Percentiles rank a stretch among this genome's conserved stretches.
These are phyloP conservation scores for Hypoxylon fragiforme DNA, from an alignment of 495 filamentous ascomycete genomes.

Conservation along the genomic window DNA sequence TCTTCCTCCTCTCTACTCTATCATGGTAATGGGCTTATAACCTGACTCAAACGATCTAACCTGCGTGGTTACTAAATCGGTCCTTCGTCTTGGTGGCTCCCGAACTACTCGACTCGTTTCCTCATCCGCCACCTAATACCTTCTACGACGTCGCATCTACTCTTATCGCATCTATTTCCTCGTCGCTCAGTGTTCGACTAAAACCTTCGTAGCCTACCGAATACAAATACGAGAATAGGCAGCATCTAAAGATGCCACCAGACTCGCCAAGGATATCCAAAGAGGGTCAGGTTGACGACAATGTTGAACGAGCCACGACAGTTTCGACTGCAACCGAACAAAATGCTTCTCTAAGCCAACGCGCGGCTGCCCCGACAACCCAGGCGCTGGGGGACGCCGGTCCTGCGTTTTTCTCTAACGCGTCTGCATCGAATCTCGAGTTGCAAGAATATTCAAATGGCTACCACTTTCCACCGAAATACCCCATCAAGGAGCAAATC, in stretches of 20 bases:
- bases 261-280: conserved; percentile 28
- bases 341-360: conserved; percentile 25
- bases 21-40: neutral
- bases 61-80: neutral
- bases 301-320: conserved; percentile 26
- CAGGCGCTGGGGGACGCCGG: conserved; percentile 16
- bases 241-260: conserved; percentile 24
- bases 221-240: conserved; percentile 1
- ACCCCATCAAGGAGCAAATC: conserved; percentile 62
- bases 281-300: conserved; percentile 21
- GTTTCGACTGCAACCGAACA: conserved; percentile 27
- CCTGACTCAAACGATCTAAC: neutral
- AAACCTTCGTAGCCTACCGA: conserved; percentile 1
- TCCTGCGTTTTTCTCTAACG: conserved; percentile 17
- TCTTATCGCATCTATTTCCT: neutral
- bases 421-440: conserved; percentile 20
- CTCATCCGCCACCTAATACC: neutral
- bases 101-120: too few species aligned
- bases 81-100: neutral
- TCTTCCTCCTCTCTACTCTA: neutral
- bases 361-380: conserved; percentile 4
- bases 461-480: conserved; percentile 71
- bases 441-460: conserved; percentile 53
- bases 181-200: neutral
- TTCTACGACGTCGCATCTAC: neutral